A percentile compares a stretch with the other conserved stretches of the same genome.
These are phyloP conservation scores for Cryphonectria parasitica DNA, from an alignment of 2,329 filamentous ascomycete species.

Conservation along the genomic window DNA sequence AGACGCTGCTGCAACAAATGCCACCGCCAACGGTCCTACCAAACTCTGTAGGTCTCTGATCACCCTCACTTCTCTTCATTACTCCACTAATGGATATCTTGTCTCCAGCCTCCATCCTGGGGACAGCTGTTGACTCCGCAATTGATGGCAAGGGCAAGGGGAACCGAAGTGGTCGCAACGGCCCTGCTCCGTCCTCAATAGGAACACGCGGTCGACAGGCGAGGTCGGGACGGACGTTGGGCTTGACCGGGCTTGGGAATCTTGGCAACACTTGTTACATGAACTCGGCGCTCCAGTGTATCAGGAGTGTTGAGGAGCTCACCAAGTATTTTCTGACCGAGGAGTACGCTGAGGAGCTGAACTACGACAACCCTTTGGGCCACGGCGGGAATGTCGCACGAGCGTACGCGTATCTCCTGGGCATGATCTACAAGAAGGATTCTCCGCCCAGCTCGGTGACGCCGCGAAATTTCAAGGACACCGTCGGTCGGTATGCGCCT, in stretches of 20 bases:
- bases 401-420: conserved; percentile 76
- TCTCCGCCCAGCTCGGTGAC: conserved; percentile 68
- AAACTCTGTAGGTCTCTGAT: conserved; percentile 34
- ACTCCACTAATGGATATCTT: conserved; percentile 5
- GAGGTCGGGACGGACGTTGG: conserved; percentile 70
- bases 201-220: conserved; percentile 76
- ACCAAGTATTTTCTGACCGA: conserved; percentile 85
- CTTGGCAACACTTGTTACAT: conserved; percentile 98
- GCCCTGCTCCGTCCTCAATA: conserved; percentile 62
- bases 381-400: conserved; percentile 87
- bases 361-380: conserved; percentile 81
- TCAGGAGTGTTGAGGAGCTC: conserved; percentile 90
- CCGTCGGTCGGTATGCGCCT: conserved; percentile 78
- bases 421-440: conserved; percentile 73
- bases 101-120: conserved; percentile 32
- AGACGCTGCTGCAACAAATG: conserved; percentile 29
- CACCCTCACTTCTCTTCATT: conserved; percentile 6
- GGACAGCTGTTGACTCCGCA: conserved; percentile 9
- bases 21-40: conserved; percentile 30
- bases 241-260: conserved; percentile 84
- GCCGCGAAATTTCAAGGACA: conserved; percentile 80
- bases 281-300: conserved; percentile 95
- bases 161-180: conserved; percentile 68
- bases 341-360: conserved; percentile 79
- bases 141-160: conserved; percentile 30